Evolutionary conservation across 345 rosid species (phyloP), one percentile per base, ranked within the genome.

Genomic region (Hibiscus trionum): DNA sequence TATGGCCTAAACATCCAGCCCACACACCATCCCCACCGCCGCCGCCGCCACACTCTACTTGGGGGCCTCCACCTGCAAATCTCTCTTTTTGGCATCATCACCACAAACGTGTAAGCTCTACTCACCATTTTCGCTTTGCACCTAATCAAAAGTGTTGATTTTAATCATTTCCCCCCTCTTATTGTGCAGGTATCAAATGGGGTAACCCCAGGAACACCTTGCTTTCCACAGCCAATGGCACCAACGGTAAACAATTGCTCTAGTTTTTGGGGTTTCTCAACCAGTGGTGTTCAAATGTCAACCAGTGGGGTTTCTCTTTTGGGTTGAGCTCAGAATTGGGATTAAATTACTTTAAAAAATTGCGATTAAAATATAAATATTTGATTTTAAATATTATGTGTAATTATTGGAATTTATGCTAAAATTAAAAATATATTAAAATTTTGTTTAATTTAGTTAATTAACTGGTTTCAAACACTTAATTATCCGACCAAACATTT

Each of bases 1-100:
- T 82, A 14, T 90, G 99, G 97, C 96, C 99, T 46, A 90, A 88
- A 78, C 92, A 83, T 62, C 72, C 82, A 42, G 37, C 77, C 11
- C 87, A 56, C 76, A 72, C 79, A 1, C 82, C 78, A 2, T 33
- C 86, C 0, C 82, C 87, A 4, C 81, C 80, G 5, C 80, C 82
- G 16, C 86, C 76, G 6, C 80, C 78, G 3, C 68, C 79, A 1
- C 73, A 78, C 42, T 79, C 77, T 44, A 61, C 88, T 55, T 87
- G 97, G 83, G 77, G 59, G 17, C 82, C 79, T 42, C 79, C 79
- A 0, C 79, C 82, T 1, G 5, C 17, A 0, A 78, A 78, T 70
- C 80, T 81, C 75, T 73, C 83, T 1, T 90, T 72, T 17, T 95
- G 99, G 99, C 93, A 78, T 69, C 87, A 82, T 14, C 78, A 76